Evolutionary conservation across 129 eudicot species (phyloP).

Genomic region (Erigeron canadensis): DNA sequence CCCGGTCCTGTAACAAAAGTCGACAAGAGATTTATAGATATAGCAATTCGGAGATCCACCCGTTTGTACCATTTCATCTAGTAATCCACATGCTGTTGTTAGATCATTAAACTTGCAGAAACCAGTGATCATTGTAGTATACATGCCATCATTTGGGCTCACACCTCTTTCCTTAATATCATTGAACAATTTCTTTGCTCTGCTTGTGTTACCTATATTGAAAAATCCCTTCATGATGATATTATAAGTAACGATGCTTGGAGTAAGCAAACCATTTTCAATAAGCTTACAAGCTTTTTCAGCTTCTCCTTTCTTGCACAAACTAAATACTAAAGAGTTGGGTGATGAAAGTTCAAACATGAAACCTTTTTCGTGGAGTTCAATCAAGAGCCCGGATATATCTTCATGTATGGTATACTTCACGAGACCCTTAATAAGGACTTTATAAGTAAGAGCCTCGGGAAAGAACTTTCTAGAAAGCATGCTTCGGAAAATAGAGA

Average conservation of each 20-base stretch:
- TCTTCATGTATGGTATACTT: conserved; percentile 8
- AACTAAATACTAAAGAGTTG: conserved; percentile 19
- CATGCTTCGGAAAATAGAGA: conserved; percentile 33
- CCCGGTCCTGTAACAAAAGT: conserved; percentile 27
- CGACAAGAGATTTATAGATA: conserved; percentile 12
- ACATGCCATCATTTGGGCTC: conserved; percentile 9
- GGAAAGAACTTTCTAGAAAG: conserved; percentile 30
- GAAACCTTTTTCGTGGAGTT: conserved; percentile 27
- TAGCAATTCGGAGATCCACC: conserved; percentile 4
- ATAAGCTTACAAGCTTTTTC: conserved; percentile 35
- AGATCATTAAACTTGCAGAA: conserved; percentile 28
- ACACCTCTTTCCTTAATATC: conserved; percentile 29
- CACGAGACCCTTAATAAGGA: conserved; percentile 29
- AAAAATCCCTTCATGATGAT: conserved; percentile 28
- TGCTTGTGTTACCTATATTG: conserved; percentile 22
- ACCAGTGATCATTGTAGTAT: conserved; percentile 27
- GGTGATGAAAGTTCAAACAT: conserved; percentile 9
- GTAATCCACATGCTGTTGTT: conserved; percentile 21
- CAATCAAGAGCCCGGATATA: conserved; percentile 28
- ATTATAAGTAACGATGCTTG: conserved; percentile 25
- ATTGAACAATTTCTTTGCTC: conserved; percentile 31
- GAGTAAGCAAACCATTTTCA: conserved; percentile 18
- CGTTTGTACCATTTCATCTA: conserved; percentile 32
- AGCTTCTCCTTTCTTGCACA: conserved; percentile 31
- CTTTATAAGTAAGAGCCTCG: conserved; percentile 7